phyloP scores from a whole-genome alignment of 2,329 filamentous ascomycete species.

The Diaporthe sp. region DNA sequence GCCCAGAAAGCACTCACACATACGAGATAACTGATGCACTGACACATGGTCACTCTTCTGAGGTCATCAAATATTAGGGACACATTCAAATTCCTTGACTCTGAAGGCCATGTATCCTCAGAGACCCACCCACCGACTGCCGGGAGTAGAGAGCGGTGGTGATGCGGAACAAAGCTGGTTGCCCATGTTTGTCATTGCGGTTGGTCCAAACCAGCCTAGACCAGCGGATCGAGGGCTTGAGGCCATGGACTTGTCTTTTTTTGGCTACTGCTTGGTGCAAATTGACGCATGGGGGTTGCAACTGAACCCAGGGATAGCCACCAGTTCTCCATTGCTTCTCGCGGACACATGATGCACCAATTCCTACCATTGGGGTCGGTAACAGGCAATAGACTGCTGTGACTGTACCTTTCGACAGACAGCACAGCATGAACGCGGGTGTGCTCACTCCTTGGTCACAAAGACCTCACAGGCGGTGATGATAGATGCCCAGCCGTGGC shows the following conservation, averaged over 20 bases:
- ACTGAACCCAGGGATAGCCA: no score
- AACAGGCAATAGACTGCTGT: background rate
- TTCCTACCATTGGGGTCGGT: no score
- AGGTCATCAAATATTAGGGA: no score
- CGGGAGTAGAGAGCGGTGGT: background rate
- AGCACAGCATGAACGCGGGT: background rate
- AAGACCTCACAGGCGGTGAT: background rate
- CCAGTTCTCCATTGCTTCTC: no score
- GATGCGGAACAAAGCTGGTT: background rate
- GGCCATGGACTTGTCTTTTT: background rate
- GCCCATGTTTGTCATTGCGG: background rate
- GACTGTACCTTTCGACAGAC: background rate
- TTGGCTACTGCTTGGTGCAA: no score
- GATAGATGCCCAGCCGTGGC: background rate
- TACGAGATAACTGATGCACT: no score
- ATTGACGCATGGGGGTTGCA: no score
- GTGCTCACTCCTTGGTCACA: background rate
- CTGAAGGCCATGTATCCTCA: no score
- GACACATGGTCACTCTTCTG: no score
- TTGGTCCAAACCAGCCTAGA: background rate
- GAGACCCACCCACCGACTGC: background rate
- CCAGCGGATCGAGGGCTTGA: background rate
- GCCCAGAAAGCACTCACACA: no score
- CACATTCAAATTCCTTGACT: no score
- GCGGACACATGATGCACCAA: no score